phyloP scores from a whole-genome alignment of 345 rosid genomes.

The Syzygium grande region DNA sequence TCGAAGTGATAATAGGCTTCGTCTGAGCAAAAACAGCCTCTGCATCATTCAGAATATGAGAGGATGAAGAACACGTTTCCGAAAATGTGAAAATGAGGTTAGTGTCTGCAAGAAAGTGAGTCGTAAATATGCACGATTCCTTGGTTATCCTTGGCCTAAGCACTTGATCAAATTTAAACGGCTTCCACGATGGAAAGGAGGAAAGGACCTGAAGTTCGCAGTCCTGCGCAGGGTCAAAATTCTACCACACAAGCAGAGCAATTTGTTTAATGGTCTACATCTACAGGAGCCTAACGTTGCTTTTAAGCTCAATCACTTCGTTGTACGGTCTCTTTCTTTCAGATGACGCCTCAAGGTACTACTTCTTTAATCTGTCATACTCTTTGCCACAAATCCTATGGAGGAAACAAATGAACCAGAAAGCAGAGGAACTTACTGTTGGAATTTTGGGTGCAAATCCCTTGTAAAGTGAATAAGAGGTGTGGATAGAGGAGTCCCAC shows the following conservation, averaged over 20 bases:
- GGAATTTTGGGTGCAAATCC: too few relatives aligned
- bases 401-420: neutral
- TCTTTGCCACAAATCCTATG: conserved; percentile 31
- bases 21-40: conserved; percentile 78
- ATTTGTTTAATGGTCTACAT: conserved; percentile 70
- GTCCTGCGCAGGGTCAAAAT: conserved; percentile 52
- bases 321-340: conserved; percentile 76
- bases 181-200: conserved; percentile 71
- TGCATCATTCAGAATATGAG: conserved; percentile 17
- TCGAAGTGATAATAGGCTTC: conserved; percentile 70
- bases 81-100: too few relatives aligned
- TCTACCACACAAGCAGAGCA: conserved; percentile 54
- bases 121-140: conserved; percentile 25
- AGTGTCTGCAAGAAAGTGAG: neutral
- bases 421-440: conserved; percentile 25
- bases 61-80: too few relatives aligned
- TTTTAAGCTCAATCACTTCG: conserved; percentile 82
- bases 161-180: conserved; percentile 74
- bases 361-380: conserved; percentile 51
- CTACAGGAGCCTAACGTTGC: conserved; percentile 91
- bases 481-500: too few relatives aligned
- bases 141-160: conserved; percentile 76
- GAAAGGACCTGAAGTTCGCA: conserved; percentile 63
- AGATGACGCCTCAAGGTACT: conserved; percentile 33
- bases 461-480: too few relatives aligned